Percentiles rank a stretch among this genome's conserved stretches.
Conservation (phyloP, 2,329 filamentous ascomycete species). For the Aspergillus tubingensis region DNA sequence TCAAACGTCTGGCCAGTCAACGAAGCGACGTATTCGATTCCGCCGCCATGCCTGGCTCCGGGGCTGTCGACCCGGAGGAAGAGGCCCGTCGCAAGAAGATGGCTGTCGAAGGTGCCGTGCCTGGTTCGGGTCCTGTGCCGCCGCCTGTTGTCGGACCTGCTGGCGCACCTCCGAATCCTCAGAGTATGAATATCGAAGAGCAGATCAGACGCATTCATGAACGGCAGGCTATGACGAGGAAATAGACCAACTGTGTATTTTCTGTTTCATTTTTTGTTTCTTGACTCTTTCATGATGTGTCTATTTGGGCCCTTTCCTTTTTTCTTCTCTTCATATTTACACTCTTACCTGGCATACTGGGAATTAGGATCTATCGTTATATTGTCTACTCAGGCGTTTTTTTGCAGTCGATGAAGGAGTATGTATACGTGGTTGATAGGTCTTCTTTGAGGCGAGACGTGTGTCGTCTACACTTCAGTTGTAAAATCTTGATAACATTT, state of each 20-base stretch:
- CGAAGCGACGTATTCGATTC: slow-evolving; percentile 82
- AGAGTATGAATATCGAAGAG: slow-evolving; percentile 74
- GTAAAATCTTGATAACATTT: neutral
- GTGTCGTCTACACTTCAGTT: neutral
- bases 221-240: slow-evolving; percentile 43
- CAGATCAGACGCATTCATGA: slow-evolving; percentile 73
- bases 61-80: slow-evolving; percentile 68
- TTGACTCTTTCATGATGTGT: neutral
- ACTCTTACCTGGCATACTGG: neutral
- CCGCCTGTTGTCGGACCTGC: slow-evolving; percentile 33
- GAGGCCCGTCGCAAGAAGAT: slow-evolving; percentile 75
- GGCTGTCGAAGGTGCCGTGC: slow-evolving; percentile 46
- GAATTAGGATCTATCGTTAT: neutral
- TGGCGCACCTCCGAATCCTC: slow-evolving; percentile 34
- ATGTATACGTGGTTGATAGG: neutral
- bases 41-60: slow-evolving; percentile 29
- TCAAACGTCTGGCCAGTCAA: slow-evolving; percentile 91
- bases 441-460: neutral
- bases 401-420: slow-evolving; percentile 1
- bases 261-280: neutral
- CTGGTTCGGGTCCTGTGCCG: slow-evolving; percentile 26
- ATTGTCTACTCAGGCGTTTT: slow-evolving; percentile 3
- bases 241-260: neutral
- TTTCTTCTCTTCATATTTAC: neutral
- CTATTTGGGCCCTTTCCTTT: neutral